Base-by-base conservation (phyloP, 106 monocot species). In the Dioscorea dumetorum region DNA sequence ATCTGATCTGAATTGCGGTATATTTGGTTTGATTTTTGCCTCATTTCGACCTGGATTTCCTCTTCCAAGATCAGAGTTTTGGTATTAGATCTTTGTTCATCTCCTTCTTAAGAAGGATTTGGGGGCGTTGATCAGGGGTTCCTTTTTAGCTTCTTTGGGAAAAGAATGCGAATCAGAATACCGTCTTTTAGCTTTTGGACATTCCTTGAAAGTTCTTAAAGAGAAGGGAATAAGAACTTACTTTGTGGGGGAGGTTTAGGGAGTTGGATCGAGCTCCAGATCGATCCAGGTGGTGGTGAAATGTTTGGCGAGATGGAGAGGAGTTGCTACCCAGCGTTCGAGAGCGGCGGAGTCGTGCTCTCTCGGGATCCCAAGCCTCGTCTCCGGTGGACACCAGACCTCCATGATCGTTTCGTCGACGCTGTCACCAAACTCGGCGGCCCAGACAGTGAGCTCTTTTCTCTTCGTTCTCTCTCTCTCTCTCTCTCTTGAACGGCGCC, bases 371-470 rank as follows among this genome's bases (percentile, higher is more conserved):
- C 83, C 8, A 93, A 93, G 77, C 93, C 89, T 20, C 48, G 93
- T 66, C 85, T 93, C 20, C 62, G 93, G 58, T 93, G 93, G 93
- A 93, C 93, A 21, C 80, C 88, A n/a, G 86, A 89, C 51, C 89
- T 93, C 67, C 93, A 93, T 50, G 86, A 89, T 21, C 86, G 93
- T 22, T 91, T 91, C 50, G 87, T 91, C 65, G 85, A 93, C 54
- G 93, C 88, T 22, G 89, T 93, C 75, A 64, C 79, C 60, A 88
- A 84, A 72, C 89, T 89, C 75, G 93, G 93, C 12, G 88, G 93
- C 13, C 86, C 88, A 12, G 79, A 93, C 14, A 88, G 93, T 93
- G 76, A 77, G 82, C 19, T 23, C 31, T 15, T 23, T 15, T 18
- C 34, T 35, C 23, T 20, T 60, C 60, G 10, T 8, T 12, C 7